Percentiles rank a stretch among this genome's conserved stretches.
Conservation (phyloP, 768 basidiomycete species). For the Tephrocybe rancida region DNA sequence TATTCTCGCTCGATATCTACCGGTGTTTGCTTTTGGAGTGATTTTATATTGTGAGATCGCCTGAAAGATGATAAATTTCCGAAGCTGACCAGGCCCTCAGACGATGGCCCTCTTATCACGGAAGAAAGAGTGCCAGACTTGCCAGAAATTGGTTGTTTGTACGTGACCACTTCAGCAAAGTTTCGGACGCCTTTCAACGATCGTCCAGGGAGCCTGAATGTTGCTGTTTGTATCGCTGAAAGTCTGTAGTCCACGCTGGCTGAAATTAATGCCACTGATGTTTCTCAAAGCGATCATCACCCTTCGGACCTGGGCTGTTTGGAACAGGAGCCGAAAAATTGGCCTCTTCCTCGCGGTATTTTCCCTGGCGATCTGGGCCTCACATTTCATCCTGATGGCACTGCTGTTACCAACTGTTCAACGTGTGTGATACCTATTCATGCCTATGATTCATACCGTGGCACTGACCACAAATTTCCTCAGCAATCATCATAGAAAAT, state of each 20-base stretch:
- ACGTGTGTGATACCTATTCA: neutral
- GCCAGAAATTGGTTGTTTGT: constrained; percentile 2
- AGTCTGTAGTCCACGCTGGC: neutral
- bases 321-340: constrained; percentile 7
- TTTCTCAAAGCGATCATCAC: constrained; percentile 4
- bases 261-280: no score
- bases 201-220: constrained; percentile 4
- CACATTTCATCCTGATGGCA: constrained; percentile 5
- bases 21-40: neutral
- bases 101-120: neutral
- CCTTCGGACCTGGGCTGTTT: constrained; percentile 10
- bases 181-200: neutral
- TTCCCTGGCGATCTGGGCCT: neutral
- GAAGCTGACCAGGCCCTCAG: neutral
- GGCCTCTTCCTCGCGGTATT: constrained; percentile 5
- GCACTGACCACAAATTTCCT: neutral
- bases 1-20: no score
- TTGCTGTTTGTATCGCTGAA: constrained; percentile 7
- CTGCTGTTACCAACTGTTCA: neutral
- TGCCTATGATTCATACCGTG: no score
- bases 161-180: neutral
- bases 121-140: neutral
- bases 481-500: constrained; percentile 2
- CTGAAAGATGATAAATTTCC: neutral
- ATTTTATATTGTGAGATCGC: neutral